A percentile compares a stretch with the other conserved stretches of the same genome.
Evolutionary conservation across 768 basidiomycete genomes (phyloP).

Genomic region (Russula virescens): DNA sequence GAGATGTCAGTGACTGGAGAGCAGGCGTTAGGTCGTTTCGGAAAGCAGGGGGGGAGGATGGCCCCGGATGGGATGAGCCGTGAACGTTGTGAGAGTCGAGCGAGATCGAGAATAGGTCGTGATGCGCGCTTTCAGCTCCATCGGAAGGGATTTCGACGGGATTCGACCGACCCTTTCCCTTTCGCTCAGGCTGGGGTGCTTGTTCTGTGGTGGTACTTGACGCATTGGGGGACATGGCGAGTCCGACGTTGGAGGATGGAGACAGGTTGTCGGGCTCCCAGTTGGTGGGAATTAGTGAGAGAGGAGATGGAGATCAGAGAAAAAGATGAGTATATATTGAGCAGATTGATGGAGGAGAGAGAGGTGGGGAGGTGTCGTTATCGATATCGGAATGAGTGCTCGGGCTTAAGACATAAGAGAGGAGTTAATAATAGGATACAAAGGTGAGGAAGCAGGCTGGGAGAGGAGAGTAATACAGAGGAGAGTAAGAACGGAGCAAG

Average conservation of each 20-base stretch:
- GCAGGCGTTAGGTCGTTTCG: conserved; percentile 10
- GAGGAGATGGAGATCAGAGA: conserved; percentile 10
- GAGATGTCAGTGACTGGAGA: conserved; percentile 1
- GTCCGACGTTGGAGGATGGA: conserved; percentile 1
- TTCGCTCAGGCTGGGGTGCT: conserved; percentile 29
- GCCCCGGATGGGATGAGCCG: conserved; percentile 26
- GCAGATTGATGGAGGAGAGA: conserved; percentile 39
- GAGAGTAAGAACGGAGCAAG: not conserved
- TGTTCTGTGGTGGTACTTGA: not conserved
- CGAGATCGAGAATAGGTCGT: conserved; percentile 29
- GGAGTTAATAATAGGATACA: conserved; percentile 12
- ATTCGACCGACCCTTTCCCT: conserved; percentile 52
- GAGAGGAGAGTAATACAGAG: conserved; percentile 9
- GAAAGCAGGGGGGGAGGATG: conserved; percentile 19
- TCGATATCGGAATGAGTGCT: conserved; percentile 41
- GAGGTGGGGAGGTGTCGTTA: conserved; percentile 45
- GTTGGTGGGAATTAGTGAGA: conserved; percentile 1
- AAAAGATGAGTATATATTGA: not conserved
- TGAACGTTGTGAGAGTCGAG: conserved; percentile 16
- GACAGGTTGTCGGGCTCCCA: conserved; percentile 2
- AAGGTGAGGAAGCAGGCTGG: not conserved
- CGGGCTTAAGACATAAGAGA: conserved; percentile 31
- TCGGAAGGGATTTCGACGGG: conserved; percentile 45
- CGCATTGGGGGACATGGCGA: conserved; percentile 1
- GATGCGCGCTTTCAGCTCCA: conserved; percentile 30